Evolutionary conservation across 2,329 filamentous ascomycete genomes (phyloP), one percentile per base, ranked within the genome.

Genomic region (Pezicula carpinea): DNA sequence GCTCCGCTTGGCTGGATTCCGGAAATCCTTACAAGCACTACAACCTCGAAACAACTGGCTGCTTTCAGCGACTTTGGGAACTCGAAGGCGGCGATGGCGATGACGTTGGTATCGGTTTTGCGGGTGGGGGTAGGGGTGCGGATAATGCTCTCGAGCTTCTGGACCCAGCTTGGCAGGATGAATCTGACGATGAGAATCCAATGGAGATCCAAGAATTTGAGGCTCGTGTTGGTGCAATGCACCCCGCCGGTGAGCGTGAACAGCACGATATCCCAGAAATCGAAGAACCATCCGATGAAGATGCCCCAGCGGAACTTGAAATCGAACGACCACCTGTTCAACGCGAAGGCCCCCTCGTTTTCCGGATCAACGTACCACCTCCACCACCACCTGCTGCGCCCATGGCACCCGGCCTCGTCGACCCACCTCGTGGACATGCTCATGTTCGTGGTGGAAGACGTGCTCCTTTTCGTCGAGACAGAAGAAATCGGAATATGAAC

Each of bases 21-120:
- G 74, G 71, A 15, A 93, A 96, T 57, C 91, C 91, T 1, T 97
- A 97, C 62, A 70, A 76, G 46, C 93, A 99, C 65, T 99, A 91
- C 71, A 96, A 96, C 62, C 75, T 80, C 22, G 68, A 71, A 43
- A 73, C 77, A 14, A 87, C 81, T 1, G 72, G 72, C 10, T 99
- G 93, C 63, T 95, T 85, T 60, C 86, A 87, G 75, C 82, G 89
- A 4, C 72, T 99, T 3, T 97, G 91, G 90, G 93, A 96, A 60
- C 70, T 95, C 19, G 89, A 95, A 65, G 82, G 79, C 39, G 91
- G 91, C 0, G 90, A 96, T 56, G 80, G 79, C 3, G 69, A 64
- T 41, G 56, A 64, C 47, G 59, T 59, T 29, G 63, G 56, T 7
- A 50, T 58, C 38, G 61, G 57, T 3, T 60, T 44, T 44, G 53